Conservation (phyloP, 2,329 filamentous ascomycete genomes). For the Penicillium italicum region DNA sequence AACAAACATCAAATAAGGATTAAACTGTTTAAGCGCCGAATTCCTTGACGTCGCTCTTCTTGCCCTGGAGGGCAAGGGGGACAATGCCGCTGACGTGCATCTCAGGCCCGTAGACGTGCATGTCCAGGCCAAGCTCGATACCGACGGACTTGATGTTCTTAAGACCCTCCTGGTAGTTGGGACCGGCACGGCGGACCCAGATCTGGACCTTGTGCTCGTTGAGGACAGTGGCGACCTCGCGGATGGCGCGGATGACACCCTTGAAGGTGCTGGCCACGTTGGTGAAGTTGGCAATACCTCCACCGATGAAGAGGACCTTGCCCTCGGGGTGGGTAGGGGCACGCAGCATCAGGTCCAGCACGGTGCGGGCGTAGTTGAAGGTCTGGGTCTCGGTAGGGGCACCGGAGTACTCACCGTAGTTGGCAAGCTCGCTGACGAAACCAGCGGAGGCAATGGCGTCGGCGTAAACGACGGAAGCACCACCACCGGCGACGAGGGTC, state of each 20-base stretch:
- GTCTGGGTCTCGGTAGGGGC: slow-evolving; percentile 98
- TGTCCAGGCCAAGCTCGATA: slow-evolving; percentile 88
- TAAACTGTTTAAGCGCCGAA: slow-evolving; percentile 45
- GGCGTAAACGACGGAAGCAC: slow-evolving; percentile 98
- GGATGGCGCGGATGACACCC: slow-evolving; percentile 94
- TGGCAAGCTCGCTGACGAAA: slow-evolving; percentile 93
- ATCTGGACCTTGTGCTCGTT: slow-evolving; percentile 97
- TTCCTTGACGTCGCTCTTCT: slow-evolving; percentile 61
- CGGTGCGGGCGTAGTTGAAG: slow-evolving; percentile 96
- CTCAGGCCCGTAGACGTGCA: slow-evolving; percentile 82
- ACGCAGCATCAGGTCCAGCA: slow-evolving; percentile 95
- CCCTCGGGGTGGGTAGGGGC: slow-evolving; percentile 79
- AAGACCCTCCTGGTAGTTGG: slow-evolving; percentile 99
- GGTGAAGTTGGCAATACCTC: slow-evolving; percentile 99
- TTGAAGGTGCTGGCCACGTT: slow-evolving; percentile 99
- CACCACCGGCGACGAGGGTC: slow-evolving; percentile 98
- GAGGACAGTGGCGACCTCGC: slow-evolving; percentile 80
- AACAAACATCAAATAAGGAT: slow-evolving; percentile 26
- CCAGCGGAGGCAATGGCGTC: slow-evolving; percentile 96
- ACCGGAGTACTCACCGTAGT: slow-evolving; percentile 99
- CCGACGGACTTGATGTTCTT: slow-evolving; percentile 99
- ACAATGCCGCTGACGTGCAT: slow-evolving; percentile 95
- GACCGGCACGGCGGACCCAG: slow-evolving; percentile 86
- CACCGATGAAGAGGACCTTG: slow-evolving; percentile 99
- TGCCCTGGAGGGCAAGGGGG: slow-evolving; percentile 72